Evolutionary conservation across 2,329 filamentous ascomycete species (phyloP).

Genomic region (Penicillium expansum): DNA sequence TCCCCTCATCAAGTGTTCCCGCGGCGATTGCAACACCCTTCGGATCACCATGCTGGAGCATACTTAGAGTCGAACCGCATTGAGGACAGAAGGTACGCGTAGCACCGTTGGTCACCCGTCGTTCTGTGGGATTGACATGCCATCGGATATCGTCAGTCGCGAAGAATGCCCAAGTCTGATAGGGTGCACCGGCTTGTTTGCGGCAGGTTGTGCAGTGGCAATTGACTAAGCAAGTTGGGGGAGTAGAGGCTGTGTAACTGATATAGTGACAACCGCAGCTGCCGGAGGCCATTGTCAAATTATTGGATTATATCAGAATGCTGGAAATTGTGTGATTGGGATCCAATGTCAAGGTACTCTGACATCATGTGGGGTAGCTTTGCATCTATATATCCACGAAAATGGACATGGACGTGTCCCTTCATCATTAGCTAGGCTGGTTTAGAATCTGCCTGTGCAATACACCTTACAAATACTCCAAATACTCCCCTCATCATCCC

Average conservation of each 20-base stretch:
- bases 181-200: conserved; percentile 48
- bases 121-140: conserved; percentile 30
- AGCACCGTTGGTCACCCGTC: conserved; percentile 42
- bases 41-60: conserved; percentile 39
- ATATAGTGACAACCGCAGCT: conserved; percentile 47
- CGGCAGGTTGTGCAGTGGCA: conserved; percentile 53
- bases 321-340: not conserved
- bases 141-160: conserved; percentile 35
- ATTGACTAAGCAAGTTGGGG: conserved; percentile 38
- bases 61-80: conserved; percentile 49
- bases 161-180: conserved; percentile 45
- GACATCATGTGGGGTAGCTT: conserved; percentile 12
- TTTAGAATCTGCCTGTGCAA: not conserved
- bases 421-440: not conserved
- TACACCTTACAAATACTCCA: not conserved
- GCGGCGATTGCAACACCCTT: conserved; percentile 37
- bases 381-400: not conserved
- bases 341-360: not conserved
- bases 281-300: conserved; percentile 35
- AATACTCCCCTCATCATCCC: not conserved
- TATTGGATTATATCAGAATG: not conserved
- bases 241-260: conserved; percentile 39
- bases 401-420: not conserved
- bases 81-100: conserved; percentile 46
- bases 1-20: conserved; percentile 42